Percentiles rank a stretch among this genome's conserved stretches.
These are phyloP conservation scores for Alternaria hordeiaustralica DNA, from an alignment of 2,329 filamentous ascomycete species.

Conservation along the genomic window DNA sequence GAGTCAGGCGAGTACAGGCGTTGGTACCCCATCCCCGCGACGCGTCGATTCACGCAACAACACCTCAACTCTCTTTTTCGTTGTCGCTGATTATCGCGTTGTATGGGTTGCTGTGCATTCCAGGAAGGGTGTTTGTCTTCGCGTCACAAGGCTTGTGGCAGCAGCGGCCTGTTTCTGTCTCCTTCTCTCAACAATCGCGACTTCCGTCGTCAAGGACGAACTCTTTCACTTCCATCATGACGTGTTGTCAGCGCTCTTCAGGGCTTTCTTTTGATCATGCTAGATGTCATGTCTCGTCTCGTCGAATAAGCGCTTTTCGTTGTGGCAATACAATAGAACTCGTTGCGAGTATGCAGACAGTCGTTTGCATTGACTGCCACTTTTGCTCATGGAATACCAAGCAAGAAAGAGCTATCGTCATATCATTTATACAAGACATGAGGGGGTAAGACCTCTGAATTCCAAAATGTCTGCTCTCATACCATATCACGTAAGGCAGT, in stretches of 20 bases:
- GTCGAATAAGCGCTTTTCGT: not conserved
- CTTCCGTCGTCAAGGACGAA: not conserved
- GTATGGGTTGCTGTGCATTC: not conserved
- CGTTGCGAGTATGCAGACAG: not conserved
- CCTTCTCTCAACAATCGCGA: not conserved
- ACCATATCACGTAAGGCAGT: not conserved
- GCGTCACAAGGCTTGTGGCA: not conserved
- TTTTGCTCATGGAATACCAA: not conserved
- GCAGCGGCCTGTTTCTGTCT: not conserved
- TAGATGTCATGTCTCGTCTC: not conserved
- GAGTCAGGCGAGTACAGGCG: slow-evolving; percentile 26
- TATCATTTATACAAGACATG: not conserved
- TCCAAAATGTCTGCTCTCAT: not conserved
- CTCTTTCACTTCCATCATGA: not conserved
- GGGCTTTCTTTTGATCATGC: not conserved
- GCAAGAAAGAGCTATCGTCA: not conserved
- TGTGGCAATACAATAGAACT: not conserved
- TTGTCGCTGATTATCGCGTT: not conserved
- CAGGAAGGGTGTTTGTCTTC: not conserved
- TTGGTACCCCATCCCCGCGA: slow-evolving; percentile 18
- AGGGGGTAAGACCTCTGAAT: not conserved
- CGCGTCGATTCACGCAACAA: slow-evolving; percentile 11
- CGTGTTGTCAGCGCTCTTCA: not conserved
- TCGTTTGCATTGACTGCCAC: not conserved
- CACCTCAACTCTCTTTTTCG: slow-evolving; percentile 3